These are phyloP conservation scores for Botrytis deweyae DNA, from an alignment of 2,329 filamentous ascomycete species.

Conservation along the genomic window DNA sequence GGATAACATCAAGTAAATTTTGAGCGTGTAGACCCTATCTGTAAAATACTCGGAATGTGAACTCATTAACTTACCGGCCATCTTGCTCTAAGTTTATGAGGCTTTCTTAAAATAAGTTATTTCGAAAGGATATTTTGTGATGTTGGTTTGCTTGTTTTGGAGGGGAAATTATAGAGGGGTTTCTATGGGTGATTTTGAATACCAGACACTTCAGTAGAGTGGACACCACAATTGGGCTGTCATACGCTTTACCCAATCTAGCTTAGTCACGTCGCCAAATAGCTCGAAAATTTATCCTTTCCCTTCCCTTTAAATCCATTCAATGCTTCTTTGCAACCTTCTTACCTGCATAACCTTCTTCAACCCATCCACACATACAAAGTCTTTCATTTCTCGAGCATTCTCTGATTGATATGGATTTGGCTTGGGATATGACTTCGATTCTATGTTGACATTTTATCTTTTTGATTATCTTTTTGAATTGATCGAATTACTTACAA, in stretches of 20 bases:
- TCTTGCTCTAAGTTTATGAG: conserved; percentile 29
- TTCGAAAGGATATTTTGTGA: conserved; percentile 14
- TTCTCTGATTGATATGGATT: not conserved
- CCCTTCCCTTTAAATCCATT: conserved; percentile 5
- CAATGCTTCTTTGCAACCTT: no score
- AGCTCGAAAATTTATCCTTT: conserved; percentile 7
- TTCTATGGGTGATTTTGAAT: conserved; percentile 20
- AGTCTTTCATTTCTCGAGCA: not conserved
- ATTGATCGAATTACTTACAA: not conserved
- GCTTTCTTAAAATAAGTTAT: not conserved
- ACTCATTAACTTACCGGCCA: conserved; percentile 35
- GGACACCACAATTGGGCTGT: conserved; percentile 8
- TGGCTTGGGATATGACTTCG: not conserved
- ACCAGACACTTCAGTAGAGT: conserved; percentile 6
- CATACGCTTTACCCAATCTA: not conserved
- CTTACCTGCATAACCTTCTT: not conserved
- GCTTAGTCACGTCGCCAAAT: conserved; percentile 12
- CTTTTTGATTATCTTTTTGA: not conserved
- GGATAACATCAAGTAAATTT: not conserved
- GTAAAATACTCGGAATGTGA: not conserved
- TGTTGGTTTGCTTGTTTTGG: conserved; percentile 17
- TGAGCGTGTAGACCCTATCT: not conserved
- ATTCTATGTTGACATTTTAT: not conserved
- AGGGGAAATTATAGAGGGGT: conserved; percentile 23
- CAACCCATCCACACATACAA: not conserved